These are phyloP conservation scores for Ceratobasidium theobromae DNA, from an alignment of 1,284 basidiomycete species.

Conservation along the genomic window DNA sequence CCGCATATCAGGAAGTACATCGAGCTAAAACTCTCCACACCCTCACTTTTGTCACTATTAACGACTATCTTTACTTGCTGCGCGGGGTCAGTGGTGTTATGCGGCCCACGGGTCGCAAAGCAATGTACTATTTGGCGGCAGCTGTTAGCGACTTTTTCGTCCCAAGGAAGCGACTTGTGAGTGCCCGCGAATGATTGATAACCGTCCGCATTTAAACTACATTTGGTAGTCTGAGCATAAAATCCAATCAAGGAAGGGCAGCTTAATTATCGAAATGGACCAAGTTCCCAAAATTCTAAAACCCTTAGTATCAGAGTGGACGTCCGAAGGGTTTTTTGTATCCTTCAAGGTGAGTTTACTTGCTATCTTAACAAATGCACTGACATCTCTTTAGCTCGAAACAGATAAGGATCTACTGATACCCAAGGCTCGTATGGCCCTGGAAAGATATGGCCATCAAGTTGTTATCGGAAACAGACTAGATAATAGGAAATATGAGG, in stretches of 20 bases:
- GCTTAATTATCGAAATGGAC: constrained; percentile 94
- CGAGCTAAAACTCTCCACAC: constrained; percentile 74
- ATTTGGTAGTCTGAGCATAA: constrained; percentile 85
- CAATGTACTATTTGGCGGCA: constrained; percentile 95
- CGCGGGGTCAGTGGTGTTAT: constrained; percentile 72
- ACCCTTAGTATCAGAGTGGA: constrained; percentile 93
- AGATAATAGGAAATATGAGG: constrained; percentile 84
- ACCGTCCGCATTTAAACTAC: neutral
- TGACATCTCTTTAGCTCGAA: constrained; percentile 69
- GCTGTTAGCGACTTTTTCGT: constrained; percentile 99
- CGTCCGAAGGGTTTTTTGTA: constrained; percentile 86
- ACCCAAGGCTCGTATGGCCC: constrained; percentile 85
- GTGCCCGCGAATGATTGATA: constrained; percentile 37
- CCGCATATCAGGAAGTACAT: constrained; percentile 81
- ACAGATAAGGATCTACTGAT: constrained; percentile 83
- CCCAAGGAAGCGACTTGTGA: constrained; percentile 83
- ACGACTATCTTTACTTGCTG: constrained; percentile 94
- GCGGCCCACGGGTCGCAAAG: constrained; percentile 64
- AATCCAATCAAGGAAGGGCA: constrained; percentile 95
- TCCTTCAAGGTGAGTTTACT: constrained; percentile 81
- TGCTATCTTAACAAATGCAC: neutral
- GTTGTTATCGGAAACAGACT: constrained; percentile 96
- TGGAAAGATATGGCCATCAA: constrained; percentile 95
- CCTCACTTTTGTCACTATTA: constrained; percentile 90
- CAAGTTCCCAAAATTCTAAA: constrained; percentile 96